Conservation (phyloP, 192 early-diverging fungal genomes). For the Piromyces finnis region DNA sequence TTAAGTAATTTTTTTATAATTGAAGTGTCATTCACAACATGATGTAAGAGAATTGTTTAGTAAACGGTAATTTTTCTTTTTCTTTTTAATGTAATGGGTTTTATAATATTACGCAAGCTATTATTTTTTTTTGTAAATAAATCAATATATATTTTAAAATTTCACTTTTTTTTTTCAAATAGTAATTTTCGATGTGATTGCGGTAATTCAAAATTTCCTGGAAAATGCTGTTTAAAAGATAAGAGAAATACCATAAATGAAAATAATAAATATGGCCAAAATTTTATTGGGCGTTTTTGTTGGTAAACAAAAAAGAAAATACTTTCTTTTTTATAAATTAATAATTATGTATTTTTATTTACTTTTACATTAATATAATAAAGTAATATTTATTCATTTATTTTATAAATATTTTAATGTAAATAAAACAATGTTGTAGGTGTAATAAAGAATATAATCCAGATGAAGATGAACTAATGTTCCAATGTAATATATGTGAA, state of each 20-base stretch:
- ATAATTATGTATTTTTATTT: too few species aligned
- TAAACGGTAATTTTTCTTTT: not conserved
- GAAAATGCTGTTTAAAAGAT: not conserved
- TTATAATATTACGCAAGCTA: too few species aligned
- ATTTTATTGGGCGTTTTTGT: not conserved
- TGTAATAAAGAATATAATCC: not conserved
- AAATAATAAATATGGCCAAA: not conserved
- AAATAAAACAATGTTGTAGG: too few species aligned
- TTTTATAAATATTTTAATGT: too few species aligned
- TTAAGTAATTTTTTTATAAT: not conserved
- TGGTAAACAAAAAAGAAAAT: not conserved
- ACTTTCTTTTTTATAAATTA: too few species aligned
- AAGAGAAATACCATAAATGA: not conserved
- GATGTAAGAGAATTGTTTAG: not conserved
- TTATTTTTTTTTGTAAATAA: too few species aligned
- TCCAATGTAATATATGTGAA: not conserved
- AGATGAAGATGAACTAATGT: not conserved
- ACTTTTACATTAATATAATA: too few species aligned
- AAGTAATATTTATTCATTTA: too few species aligned
- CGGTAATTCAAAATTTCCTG: not conserved
- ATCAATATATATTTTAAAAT: too few species aligned
- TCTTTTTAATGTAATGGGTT: too few species aligned
- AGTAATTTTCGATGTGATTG: not conserved
- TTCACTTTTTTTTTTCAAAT: too few species aligned
- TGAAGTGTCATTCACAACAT: not conserved